Conservation (phyloP, 495 filamentous ascomycete genomes). For the Hyaloscypha bicolor region DNA sequence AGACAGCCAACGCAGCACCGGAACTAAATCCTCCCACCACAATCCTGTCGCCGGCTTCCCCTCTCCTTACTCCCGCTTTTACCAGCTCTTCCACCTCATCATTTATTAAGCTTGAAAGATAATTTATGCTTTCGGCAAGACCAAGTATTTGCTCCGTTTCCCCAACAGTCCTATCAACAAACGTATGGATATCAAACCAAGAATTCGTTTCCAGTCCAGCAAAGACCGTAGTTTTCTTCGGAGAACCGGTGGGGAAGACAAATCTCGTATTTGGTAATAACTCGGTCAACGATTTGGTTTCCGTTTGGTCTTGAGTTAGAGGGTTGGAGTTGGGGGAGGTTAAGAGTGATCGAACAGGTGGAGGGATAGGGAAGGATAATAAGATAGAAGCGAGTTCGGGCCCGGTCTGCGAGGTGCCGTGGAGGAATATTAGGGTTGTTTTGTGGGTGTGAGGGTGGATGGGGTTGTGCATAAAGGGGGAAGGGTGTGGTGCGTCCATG, state of each 20-base stretch:
- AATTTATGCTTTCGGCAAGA: neutral
- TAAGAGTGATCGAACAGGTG: neutral
- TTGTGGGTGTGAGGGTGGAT: slow-evolving; percentile 11
- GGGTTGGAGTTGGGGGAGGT: neutral
- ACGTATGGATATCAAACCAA: slow-evolving; percentile 28
- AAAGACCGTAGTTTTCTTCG: slow-evolving; percentile 19
- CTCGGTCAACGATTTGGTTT: slow-evolving; percentile 7
- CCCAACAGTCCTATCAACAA: slow-evolving; percentile 18
- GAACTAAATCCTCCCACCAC: slow-evolving; percentile 24
- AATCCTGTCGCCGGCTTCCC: slow-evolving; percentile 7
- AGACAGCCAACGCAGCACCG: slow-evolving; percentile 18
- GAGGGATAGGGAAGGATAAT: slow-evolving; percentile 3
- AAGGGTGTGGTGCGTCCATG: neutral
- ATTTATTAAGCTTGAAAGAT: slow-evolving; percentile 2
- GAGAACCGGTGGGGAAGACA: slow-evolving; percentile 25
- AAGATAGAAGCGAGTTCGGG: slow-evolving; percentile 9
- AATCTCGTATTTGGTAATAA: slow-evolving; percentile 20
- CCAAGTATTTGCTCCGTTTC: neutral
- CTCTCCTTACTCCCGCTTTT: neutral
- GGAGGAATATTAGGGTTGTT: slow-evolving; percentile 26
- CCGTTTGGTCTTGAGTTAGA: neutral
- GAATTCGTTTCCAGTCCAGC: slow-evolving; percentile 3
- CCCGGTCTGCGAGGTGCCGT: slow-evolving; percentile 22
- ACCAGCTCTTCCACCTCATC: neutral
- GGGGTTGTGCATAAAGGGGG: slow-evolving; percentile 4